Conservation (phyloP, 129 eudicot genomes). For the Tagetes patula region DNA sequence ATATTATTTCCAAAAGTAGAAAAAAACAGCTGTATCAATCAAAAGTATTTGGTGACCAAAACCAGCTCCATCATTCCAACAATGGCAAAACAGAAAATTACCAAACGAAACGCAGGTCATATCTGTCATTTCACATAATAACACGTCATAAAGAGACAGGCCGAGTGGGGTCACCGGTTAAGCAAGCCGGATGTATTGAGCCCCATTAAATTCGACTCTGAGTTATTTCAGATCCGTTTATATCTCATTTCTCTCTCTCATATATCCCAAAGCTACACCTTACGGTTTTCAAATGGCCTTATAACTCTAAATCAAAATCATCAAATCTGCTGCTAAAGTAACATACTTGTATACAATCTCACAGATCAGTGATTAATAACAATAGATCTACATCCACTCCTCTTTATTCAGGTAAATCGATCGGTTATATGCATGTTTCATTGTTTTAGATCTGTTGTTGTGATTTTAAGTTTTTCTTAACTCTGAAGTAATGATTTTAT, state of each 20-base stretch:
- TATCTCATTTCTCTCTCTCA: slow-evolving; percentile 20
- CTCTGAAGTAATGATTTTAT: slow-evolving; percentile 10
- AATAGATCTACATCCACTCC: slow-evolving; percentile 21
- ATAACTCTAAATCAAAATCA: slow-evolving; percentile 2
- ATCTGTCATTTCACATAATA: background rate
- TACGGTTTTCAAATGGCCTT: slow-evolving; percentile 23
- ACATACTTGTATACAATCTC: slow-evolving; percentile 16
- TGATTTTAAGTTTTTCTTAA: background rate
- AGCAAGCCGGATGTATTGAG: slow-evolving; percentile 27
- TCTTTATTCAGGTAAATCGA: slow-evolving; percentile 26
- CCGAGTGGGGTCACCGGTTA: slow-evolving; percentile 19
- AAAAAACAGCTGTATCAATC: too few relatives aligned
- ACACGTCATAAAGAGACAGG: slow-evolving; percentile 20
- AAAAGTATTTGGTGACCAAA: background rate
- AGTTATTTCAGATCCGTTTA: slow-evolving; percentile 34
- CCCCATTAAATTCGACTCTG: slow-evolving; percentile 30
- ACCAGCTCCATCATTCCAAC: background rate
- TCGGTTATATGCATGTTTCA: background rate
- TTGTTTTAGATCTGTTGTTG: background rate
- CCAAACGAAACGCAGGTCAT: slow-evolving; percentile 1
- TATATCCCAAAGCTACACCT: slow-evolving; percentile 17
- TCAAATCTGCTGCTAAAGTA: slow-evolving; percentile 28
- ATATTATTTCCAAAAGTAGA: too few relatives aligned
- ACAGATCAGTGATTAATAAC: slow-evolving; percentile 15
- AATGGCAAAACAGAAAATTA: background rate